Conservation (phyloP, 352 stramenopile species). For the Phytophthora idaei region DNA sequence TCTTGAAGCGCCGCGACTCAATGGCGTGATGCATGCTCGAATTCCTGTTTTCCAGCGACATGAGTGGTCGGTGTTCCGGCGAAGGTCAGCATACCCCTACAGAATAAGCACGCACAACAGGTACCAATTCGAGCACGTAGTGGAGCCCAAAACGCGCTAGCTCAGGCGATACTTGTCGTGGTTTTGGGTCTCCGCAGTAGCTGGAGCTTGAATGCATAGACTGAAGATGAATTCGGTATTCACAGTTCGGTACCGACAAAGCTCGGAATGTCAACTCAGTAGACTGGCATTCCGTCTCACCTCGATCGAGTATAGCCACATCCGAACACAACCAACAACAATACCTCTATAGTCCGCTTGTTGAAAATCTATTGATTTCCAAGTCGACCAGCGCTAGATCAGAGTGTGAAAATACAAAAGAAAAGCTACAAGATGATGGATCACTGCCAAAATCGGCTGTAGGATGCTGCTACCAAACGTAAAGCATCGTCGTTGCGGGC, state of each 20-base stretch:
- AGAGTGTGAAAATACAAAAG: slow-evolving; percentile 15
- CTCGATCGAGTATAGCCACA: no score
- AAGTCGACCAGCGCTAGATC: slow-evolving; percentile 14
- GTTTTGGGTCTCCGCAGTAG: no score
- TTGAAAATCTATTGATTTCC: slow-evolving; percentile 35
- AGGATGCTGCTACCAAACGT: slow-evolving; percentile 53
- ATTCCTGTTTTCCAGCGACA: not conserved
- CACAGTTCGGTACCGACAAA: no score
- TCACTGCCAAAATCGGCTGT: slow-evolving; percentile 47
- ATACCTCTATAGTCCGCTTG: slow-evolving; percentile 15
- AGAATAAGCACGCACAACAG: not conserved
- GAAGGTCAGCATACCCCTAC: not conserved
- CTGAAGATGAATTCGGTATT: no score
- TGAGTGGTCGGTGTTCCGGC: not conserved
- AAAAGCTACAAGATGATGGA: slow-evolving; percentile 43
- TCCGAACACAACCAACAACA: no score
- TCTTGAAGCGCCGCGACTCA: no score
- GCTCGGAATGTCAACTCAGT: no score
- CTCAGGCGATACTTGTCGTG: no score
- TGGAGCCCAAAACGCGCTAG: no score
- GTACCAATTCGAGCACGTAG: not conserved
- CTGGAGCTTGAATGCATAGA: no score
- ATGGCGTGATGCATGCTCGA: no score
- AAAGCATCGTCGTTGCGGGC: slow-evolving; percentile 50
- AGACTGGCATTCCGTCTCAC: no score